Percentiles rank a stretch among this genome's conserved stretches.
Evolutionary conservation across 164 flowering plant species (phyloP).

Genomic region (Umbellularia californica): DNA sequence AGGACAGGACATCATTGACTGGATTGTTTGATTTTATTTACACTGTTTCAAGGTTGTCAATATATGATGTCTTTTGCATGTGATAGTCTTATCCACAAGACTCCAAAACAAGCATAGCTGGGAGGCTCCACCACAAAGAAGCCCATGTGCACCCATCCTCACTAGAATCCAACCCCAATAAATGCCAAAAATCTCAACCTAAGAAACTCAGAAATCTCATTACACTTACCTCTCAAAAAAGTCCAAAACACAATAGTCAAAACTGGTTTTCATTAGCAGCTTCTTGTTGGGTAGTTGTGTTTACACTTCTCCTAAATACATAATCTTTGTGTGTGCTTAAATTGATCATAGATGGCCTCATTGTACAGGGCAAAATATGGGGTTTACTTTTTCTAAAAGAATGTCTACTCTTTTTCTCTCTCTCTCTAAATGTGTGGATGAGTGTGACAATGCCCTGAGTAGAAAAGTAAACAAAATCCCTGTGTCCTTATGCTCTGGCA

Average conservation of each 20-base stretch:
- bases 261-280: too few species aligned
- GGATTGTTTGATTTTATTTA: neutral
- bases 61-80: constrained; percentile 8
- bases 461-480: neutral
- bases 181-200: constrained; percentile 8
- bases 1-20: neutral
- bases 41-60: constrained; percentile 6
- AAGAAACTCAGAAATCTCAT: neutral
- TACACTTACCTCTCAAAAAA: too few species aligned
- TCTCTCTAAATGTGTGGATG: too few species aligned
- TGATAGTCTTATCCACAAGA: constrained; percentile 9
- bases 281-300: too few species aligned
- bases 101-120: constrained; percentile 12
- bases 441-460: neutral
- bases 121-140: constrained; percentile 2
- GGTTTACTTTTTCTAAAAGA: too few species aligned
- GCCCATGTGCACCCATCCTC: constrained; percentile 8
- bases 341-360: too few species aligned
- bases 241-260: too few species aligned
- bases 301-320: too few species aligned
- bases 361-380: too few species aligned
- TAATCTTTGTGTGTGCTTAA: too few species aligned
- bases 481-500: neutral
- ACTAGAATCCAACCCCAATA: constrained; percentile 6
- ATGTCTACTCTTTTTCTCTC: too few species aligned